Evolutionary conservation across 345 rosid species (phyloP).

Genomic region (Balakata baccata): DNA sequence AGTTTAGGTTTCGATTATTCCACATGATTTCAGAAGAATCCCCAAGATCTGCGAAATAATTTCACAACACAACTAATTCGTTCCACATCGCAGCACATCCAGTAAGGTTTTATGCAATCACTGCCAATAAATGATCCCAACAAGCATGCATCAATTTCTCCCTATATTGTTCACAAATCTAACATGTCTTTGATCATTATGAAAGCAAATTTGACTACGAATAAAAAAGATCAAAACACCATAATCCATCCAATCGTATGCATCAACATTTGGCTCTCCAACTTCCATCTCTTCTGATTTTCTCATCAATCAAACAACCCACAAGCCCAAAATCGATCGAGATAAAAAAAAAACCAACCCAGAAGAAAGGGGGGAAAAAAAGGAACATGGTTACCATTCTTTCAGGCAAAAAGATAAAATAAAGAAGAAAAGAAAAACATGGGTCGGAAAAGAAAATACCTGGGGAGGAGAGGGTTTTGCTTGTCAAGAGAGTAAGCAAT

Average conservation of each 20-base stretch:
- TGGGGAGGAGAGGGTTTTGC: slow-evolving; percentile 87
- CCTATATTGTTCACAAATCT: neutral
- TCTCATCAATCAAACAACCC: slow-evolving; percentile 10
- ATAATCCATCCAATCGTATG: neutral
- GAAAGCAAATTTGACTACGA: neutral
- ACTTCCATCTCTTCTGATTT: too few species aligned
- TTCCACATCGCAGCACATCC: neutral
- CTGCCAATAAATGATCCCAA: neutral
- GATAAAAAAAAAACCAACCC: slow-evolving; percentile 5
- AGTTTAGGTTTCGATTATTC: too few species aligned
- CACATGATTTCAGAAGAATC: too few species aligned
- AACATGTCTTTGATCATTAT: neutral
- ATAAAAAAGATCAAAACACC: neutral
- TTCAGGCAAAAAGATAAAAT: neutral
- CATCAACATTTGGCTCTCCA: neutral
- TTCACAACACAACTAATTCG: neutral
- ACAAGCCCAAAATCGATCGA: slow-evolving; percentile 5
- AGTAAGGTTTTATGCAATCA: neutral
- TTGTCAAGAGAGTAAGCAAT: slow-evolving; percentile 65
- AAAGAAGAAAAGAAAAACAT: too few species aligned
- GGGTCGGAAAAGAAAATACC: slow-evolving; percentile 31
- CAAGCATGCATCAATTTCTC: neutral
- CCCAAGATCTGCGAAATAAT: neutral
- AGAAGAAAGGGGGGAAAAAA: neutral
- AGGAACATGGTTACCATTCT: neutral